phyloP scores from a whole-genome alignment of 768 basidiomycete genomes.

The Pholiota molesta region DNA sequence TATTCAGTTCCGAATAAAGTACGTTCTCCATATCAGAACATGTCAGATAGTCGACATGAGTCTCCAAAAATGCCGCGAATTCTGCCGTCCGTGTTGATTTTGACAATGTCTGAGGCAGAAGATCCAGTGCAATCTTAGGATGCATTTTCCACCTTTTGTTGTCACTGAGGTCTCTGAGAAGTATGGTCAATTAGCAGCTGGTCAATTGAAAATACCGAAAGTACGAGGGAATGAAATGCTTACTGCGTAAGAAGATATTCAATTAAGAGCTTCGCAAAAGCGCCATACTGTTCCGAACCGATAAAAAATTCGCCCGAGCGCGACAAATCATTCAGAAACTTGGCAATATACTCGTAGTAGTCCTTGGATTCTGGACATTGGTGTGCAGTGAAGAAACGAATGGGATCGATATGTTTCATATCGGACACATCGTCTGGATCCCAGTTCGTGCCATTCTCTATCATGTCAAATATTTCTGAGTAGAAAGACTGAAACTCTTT shows the following conservation, averaged over 20 bases:
- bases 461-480: background rate
- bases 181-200: background rate
- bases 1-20: background rate
- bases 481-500: background rate
- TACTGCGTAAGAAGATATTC: constrained; percentile 3
- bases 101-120: background rate
- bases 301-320: constrained; percentile 10
- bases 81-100: background rate
- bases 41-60: background rate
- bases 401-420: constrained; percentile 10
- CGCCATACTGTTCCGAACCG: background rate
- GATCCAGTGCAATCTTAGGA: background rate
- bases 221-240: background rate
- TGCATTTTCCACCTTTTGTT: background rate
- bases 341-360: constrained; percentile 8
- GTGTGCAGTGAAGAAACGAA: constrained; percentile 4
- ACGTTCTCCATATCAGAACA: background rate
- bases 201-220: background rate
- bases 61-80: background rate
- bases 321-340: background rate
- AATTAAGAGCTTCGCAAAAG: background rate
- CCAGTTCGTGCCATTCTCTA: constrained; percentile 5
- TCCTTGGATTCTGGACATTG: background rate
- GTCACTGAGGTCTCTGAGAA: background rate
- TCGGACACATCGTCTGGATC: constrained; percentile 3